These are phyloP conservation scores for Psilocybe cubensis DNA, from an alignment of 768 basidiomycete species.

Conservation along the genomic window DNA sequence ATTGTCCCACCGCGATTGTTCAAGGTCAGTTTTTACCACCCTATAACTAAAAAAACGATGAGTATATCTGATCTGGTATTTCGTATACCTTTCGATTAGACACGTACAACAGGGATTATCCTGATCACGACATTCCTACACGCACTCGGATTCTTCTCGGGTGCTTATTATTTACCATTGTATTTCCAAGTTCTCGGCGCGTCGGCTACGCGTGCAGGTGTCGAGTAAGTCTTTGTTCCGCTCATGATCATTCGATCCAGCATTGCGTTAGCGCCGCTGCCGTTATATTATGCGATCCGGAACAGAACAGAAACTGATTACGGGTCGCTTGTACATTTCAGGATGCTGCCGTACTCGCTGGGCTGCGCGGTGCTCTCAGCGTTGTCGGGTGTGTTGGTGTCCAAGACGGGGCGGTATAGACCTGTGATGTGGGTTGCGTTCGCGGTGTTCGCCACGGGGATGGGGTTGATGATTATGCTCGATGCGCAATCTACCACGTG, in stretches of 20 bases:
- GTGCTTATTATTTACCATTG: constrained; percentile 70
- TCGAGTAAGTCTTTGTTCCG: constrained; percentile 55
- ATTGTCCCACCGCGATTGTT: constrained; percentile 79
- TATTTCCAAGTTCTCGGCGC: constrained; percentile 82
- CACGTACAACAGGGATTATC: constrained; percentile 71
- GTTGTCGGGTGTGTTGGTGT: constrained; percentile 57
- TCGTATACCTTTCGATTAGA: constrained; percentile 40
- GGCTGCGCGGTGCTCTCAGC: constrained; percentile 58
- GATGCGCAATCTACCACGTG: constrained; percentile 58
- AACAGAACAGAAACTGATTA: no score
- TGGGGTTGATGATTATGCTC: constrained; percentile 74
- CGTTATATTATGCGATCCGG: background rate
- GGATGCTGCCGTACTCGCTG: constrained; percentile 78
- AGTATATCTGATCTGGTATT: no score
- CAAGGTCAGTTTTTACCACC: constrained; percentile 44
- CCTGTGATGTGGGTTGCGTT: constrained; percentile 65
- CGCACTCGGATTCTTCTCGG: constrained; percentile 62
- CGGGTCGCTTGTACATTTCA: no score
- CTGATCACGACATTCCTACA: constrained; percentile 66
- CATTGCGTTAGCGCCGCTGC: background rate
- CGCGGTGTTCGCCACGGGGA: constrained; percentile 60
- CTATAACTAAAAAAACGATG: no score
- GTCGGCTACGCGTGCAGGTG: constrained; percentile 70
- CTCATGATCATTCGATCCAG: background rate
- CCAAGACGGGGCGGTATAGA: constrained; percentile 62